Evolutionary conservation across 768 basidiomycete genomes (phyloP).

Genomic region (Russula abietina): DNA sequence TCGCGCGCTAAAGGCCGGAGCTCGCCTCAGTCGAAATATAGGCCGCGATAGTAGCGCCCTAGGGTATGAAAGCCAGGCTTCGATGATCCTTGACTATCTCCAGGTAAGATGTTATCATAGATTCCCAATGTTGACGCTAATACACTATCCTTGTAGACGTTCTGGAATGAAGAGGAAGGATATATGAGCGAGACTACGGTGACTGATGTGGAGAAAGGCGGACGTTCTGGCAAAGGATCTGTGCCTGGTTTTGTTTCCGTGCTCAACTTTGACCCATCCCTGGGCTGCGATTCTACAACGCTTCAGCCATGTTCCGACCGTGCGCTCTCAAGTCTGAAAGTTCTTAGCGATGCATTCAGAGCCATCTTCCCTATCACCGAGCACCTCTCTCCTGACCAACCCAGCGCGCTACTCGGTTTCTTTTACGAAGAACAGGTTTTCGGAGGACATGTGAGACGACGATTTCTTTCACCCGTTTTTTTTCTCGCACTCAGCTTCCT

Average conservation of each 20-base stretch:
- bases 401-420: slow-evolving; percentile 1
- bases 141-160: not conserved
- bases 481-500: not conserved
- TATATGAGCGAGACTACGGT: slow-evolving; percentile 18
- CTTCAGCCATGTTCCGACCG: slow-evolving; percentile 21
- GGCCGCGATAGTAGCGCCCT: not conserved
- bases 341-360: slow-evolving; percentile 11
- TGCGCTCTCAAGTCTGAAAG: slow-evolving; percentile 13
- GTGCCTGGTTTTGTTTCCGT: not conserved
- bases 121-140: not conserved
- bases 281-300: slow-evolving; percentile 16
- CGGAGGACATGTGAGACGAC: slow-evolving; percentile 8
- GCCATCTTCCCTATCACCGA: slow-evolving; percentile 5
- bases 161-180: slow-evolving; percentile 18
- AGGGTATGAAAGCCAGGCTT: slow-evolving; percentile 1
- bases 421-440: slow-evolving; percentile 9
- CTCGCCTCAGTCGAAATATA: slow-evolving; percentile 10
- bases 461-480: not conserved
- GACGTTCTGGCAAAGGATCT: slow-evolving; percentile 15
- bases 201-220: slow-evolving; percentile 6
- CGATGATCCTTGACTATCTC: slow-evolving; percentile 18
- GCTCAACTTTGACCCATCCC: slow-evolving; percentile 16
- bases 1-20: slow-evolving; percentile 10
- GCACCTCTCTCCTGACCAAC: not conserved
- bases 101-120: slow-evolving; percentile 5